Percentiles rank a stretch among this genome's conserved stretches.
phyloP scores from a whole-genome alignment of 148 eudicot species.

The Fagopyrum esculentum region DNA sequence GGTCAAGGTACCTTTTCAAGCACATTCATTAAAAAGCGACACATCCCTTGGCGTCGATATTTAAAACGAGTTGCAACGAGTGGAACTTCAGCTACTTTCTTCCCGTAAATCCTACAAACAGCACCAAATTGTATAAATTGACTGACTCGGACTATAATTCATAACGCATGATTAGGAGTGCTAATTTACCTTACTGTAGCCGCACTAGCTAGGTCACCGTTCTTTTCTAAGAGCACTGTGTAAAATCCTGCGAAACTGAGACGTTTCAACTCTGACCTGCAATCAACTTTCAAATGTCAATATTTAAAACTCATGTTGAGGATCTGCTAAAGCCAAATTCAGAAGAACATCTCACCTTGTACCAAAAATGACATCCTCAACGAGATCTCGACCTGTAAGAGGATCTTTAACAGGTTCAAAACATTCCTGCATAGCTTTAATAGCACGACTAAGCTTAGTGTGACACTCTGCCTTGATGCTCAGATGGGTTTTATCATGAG shows the following conservation, averaged over 20 bases:
- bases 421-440: conserved; percentile 84
- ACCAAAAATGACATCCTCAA: conserved; percentile 72
- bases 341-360: conserved; percentile 37
- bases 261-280: conserved; percentile 80
- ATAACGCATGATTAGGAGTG: too few species aligned
- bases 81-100: conserved; percentile 92
- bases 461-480: conserved; percentile 27
- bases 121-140: background rate
- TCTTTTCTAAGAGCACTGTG: conserved; percentile 73
- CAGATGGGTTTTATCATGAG: too few species aligned
- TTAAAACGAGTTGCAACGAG: conserved; percentile 87
- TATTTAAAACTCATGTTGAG: too few species aligned
- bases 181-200: conserved; percentile 73
- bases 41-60: conserved; percentile 96
- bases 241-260: conserved; percentile 67
- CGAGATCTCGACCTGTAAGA: conserved; percentile 55
- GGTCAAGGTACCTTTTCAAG: conserved; percentile 59
- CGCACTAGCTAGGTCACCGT: conserved; percentile 72
- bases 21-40: conserved; percentile 69
- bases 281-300: background rate
- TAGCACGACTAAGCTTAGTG: conserved; percentile 61
- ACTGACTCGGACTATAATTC: too few species aligned
- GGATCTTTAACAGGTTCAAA: conserved; percentile 81
- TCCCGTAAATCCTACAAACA: conserved; percentile 62
- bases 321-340: background rate